Conservation (phyloP, 495 filamentous ascomycete genomes). For the Tuber magnatum region DNA sequence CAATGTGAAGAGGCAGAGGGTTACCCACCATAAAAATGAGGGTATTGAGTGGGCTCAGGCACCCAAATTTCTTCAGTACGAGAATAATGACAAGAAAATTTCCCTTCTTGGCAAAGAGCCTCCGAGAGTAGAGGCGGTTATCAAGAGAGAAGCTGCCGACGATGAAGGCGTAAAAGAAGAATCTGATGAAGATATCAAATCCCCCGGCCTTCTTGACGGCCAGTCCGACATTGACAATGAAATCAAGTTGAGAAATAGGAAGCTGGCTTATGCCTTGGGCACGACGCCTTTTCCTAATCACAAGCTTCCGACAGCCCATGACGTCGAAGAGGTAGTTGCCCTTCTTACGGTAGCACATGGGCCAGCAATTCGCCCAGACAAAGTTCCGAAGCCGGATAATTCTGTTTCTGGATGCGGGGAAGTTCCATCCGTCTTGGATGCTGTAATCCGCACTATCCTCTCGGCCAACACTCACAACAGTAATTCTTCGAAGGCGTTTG, state of each 20-base stretch:
- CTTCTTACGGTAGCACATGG: slow-evolving; percentile 64
- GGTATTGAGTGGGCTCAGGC: not conserved
- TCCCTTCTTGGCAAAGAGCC: not conserved
- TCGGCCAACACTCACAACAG: slow-evolving; percentile 34
- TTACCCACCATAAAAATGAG: not conserved
- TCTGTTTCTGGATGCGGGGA: slow-evolving; percentile 85
- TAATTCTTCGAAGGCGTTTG: slow-evolving; percentile 51
- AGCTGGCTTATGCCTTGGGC: slow-evolving; percentile 25
- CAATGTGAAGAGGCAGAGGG: not conserved
- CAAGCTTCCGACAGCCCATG: slow-evolving; percentile 58
- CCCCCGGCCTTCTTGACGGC: not conserved
- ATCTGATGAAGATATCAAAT: not conserved
- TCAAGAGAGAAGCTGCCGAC: not conserved
- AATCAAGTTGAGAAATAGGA: not conserved
- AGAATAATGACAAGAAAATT: not conserved
- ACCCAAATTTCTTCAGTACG: not conserved
- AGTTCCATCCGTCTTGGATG: slow-evolving; percentile 85
- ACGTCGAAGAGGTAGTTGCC: slow-evolving; percentile 66
- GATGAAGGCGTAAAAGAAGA: not conserved
- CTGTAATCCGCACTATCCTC: slow-evolving; percentile 55
- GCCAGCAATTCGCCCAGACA: slow-evolving; percentile 56
- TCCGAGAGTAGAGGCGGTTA: not conserved
- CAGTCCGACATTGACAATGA: not conserved
- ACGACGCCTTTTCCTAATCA: slow-evolving; percentile 62
- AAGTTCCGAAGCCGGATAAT: slow-evolving; percentile 67